phyloP scores from a whole-genome alignment of 2,329 filamentous ascomycete species.

The Penicillium sclerotiorum region DNA sequence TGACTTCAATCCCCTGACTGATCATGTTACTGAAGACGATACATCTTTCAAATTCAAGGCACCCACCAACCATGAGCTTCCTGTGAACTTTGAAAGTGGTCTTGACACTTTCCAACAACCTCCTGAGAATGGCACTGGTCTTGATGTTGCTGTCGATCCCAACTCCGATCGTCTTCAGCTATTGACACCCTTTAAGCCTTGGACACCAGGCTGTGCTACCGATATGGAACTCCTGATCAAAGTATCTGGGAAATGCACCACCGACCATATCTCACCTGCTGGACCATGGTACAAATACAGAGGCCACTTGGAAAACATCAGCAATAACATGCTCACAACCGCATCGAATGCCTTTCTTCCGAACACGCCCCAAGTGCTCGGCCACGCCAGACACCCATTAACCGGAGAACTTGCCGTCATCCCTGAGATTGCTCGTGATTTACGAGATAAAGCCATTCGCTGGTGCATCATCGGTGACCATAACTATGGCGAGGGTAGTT shows the following conservation, averaged over 20 bases:
- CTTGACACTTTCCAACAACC: slow-evolving; percentile 60
- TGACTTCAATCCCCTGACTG: slow-evolving; percentile 21
- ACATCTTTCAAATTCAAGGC: slow-evolving; percentile 81
- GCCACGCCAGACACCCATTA: slow-evolving; percentile 58
- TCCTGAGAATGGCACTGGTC: slow-evolving; percentile 7
- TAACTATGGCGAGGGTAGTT: slow-evolving; percentile 97
- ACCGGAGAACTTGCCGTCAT: slow-evolving; percentile 80
- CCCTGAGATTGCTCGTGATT: slow-evolving; percentile 87
- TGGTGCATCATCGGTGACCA: slow-evolving; percentile 97
- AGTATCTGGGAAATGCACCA: slow-evolving; percentile 88
- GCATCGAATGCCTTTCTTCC: slow-evolving; percentile 72
- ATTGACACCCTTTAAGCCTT: slow-evolving; percentile 15
- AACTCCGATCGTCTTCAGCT: slow-evolving; percentile 22
- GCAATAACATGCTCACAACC: slow-evolving; percentile 98
- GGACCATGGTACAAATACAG: slow-evolving; percentile 98
- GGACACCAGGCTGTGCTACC: slow-evolving; percentile 63
- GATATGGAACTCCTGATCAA: slow-evolving; percentile 91
- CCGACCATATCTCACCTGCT: slow-evolving; percentile 83
- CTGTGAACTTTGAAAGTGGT: slow-evolving; percentile 64
- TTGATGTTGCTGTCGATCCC: slow-evolving; percentile 12
- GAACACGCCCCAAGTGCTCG: slow-evolving; percentile 13
- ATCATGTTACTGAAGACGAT: slow-evolving; percentile 2
- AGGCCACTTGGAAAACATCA: slow-evolving; percentile 98
- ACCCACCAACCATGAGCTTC: slow-evolving; percentile 73
- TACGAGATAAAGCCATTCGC: slow-evolving; percentile 88